Percentiles rank a stretch among this genome's conserved stretches.
These are phyloP conservation scores for Neurospora sp. DNA, from an alignment of 495 filamentous ascomycete genomes.

Conservation along the genomic window DNA sequence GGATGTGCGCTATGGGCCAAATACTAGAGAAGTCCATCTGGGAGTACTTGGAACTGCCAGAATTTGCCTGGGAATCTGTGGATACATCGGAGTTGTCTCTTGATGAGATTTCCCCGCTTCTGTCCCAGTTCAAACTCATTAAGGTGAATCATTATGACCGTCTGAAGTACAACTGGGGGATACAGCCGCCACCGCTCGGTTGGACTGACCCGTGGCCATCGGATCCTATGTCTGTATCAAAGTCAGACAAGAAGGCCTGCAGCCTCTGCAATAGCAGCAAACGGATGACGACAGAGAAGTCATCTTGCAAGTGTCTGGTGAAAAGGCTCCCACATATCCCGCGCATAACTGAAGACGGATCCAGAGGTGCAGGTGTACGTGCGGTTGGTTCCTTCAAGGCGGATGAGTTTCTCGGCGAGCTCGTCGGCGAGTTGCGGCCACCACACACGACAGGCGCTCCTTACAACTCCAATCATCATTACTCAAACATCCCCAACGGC, in stretches of 20 bases:
- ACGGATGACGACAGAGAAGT: neutral
- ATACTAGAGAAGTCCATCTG: conserved; percentile 12
- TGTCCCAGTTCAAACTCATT: conserved; percentile 10
- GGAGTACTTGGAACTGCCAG: conserved; percentile 13
- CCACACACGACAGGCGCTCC: neutral
- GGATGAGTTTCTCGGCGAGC: conserved; percentile 15
- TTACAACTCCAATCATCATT: neutral
- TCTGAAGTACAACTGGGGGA: conserved; percentile 3
- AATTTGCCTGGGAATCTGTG: conserved; percentile 18
- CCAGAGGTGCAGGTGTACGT: conserved; percentile 13
- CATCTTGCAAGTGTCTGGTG: conserved; percentile 9
- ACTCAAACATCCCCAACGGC: neutral
- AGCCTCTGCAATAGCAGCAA: conserved; percentile 10
- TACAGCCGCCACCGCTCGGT: conserved; percentile 4
- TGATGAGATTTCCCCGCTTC: conserved; percentile 9
- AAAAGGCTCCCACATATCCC: conserved; percentile 8
- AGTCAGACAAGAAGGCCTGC: conserved; percentile 5
- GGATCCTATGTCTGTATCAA: conserved; percentile 9
- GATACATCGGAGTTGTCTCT: conserved; percentile 6
- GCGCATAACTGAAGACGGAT: conserved; percentile 12
- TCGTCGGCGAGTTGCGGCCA: conserved; percentile 20
- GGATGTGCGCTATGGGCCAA: conserved; percentile 13
- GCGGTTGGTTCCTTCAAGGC: conserved; percentile 4
- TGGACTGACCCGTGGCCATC: conserved; percentile 18
- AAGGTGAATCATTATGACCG: conserved; percentile 9